Percentiles rank a stretch among this genome's conserved stretches.
phyloP scores from a whole-genome alignment of 306 rosid species.

The Medicago lupulina region DNA sequence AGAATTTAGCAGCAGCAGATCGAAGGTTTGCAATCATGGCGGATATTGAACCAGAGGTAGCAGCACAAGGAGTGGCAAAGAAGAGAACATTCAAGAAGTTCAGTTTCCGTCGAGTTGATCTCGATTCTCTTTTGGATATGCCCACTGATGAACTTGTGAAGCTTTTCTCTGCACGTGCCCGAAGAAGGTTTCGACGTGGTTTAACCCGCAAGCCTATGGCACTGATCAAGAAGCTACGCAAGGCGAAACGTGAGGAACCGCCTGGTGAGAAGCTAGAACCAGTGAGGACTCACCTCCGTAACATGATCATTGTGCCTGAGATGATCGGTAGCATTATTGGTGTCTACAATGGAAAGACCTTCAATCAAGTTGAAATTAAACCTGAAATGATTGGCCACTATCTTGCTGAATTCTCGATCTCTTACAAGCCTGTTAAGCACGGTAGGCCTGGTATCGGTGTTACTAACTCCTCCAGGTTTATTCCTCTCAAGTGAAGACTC shows the following conservation, averaged over 20 bases:
- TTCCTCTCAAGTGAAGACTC: conserved; percentile 1
- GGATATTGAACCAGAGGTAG: conserved; percentile 40
- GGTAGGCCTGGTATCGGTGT: conserved; percentile 11
- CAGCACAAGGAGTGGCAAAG: conserved; percentile 53
- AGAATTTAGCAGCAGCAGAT: too few species aligned
- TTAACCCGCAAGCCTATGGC: conserved; percentile 67
- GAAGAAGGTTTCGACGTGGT: conserved; percentile 75
- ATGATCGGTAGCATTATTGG: not conserved
- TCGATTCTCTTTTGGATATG: conserved; percentile 83
- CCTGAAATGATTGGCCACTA: conserved; percentile 17
- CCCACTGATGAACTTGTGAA: conserved; percentile 84
- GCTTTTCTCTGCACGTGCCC: conserved; percentile 82
- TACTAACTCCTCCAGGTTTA: conserved; percentile 15
- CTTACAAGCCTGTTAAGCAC: conserved; percentile 4
- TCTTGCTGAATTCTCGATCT: conserved; percentile 11
- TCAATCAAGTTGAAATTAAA: conserved; percentile 19
- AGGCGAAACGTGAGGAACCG: conserved; percentile 44
- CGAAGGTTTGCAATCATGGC: conserved; percentile 14
- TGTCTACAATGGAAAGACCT: conserved; percentile 5
- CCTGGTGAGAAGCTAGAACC: conserved; percentile 71
- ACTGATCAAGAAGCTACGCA: conserved; percentile 59
- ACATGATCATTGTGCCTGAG: conserved; percentile 8
- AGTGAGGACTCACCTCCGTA: conserved; percentile 3
- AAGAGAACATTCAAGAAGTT: conserved; percentile 91
- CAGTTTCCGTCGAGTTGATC: conserved; percentile 82